These are phyloP conservation scores for Ceratocystis eucalypticola DNA, from an alignment of 2,329 filamentous ascomycete genomes.

Conservation along the genomic window DNA sequence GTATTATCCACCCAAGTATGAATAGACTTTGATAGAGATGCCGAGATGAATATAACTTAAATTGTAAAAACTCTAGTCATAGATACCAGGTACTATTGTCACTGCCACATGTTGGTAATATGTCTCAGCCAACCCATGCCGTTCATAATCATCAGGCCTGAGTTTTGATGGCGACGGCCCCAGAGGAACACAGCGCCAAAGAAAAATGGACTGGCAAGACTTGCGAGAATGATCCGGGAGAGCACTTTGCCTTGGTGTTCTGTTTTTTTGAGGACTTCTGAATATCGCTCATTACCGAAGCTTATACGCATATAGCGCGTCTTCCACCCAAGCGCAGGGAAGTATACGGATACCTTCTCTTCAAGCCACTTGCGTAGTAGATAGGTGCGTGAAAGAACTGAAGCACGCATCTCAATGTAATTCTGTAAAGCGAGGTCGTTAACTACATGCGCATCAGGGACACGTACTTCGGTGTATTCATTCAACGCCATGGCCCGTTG, in stretches of 20 bases:
- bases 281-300: conserved; percentile 86
- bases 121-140: neutral
- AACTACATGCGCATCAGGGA: conserved; percentile 72
- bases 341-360: conserved; percentile 61
- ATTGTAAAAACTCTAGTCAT: too few species aligned
- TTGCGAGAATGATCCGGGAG: neutral
- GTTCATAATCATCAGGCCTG: neutral
- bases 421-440: conserved; percentile 85
- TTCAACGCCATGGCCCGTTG: conserved; percentile 53
- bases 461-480: conserved; percentile 61
- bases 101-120: too few species aligned
- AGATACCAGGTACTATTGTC: too few species aligned
- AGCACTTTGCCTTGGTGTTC: conserved; percentile 54
- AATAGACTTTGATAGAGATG: too few species aligned
- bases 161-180: conserved; percentile 7
- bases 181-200: conserved; percentile 11
- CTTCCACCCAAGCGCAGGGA: conserved; percentile 71
- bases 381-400: conserved; percentile 66
- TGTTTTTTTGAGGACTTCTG: conserved; percentile 59
- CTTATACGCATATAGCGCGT: conserved; percentile 89
- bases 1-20: too few species aligned
- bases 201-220: conserved; percentile 11
- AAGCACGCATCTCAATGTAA: conserved; percentile 84
- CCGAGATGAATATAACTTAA: too few species aligned
- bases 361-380: conserved; percentile 73